Percentiles rank a stretch among this genome's conserved stretches.
Conservation (phyloP, 78 protist genomes). For the Bigelowiella natans region DNA sequence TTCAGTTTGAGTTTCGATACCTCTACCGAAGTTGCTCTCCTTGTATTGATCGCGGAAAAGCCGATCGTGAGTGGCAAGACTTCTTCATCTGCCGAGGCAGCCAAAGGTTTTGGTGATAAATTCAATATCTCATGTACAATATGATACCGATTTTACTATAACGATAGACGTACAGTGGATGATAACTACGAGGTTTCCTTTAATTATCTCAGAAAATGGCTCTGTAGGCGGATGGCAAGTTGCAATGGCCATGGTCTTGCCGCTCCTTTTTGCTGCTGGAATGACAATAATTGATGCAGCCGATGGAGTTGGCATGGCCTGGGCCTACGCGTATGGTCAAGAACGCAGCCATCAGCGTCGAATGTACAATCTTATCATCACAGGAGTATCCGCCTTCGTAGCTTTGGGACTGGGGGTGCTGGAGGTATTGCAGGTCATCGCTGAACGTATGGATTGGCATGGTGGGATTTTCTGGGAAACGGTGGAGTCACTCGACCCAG, state of each 20-base stretch:
- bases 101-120: no score
- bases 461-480: background rate
- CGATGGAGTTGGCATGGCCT: background rate
- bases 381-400: background rate
- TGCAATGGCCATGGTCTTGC: background rate
- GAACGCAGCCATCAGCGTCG: no score
- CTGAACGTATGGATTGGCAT: background rate
- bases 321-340: background rate
- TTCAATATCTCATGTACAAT: no score
- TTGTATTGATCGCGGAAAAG: no score
- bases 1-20: background rate
- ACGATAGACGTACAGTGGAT: no score
- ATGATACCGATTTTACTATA: no score
- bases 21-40: background rate
- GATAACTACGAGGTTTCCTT: no score
- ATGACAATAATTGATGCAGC: background rate
- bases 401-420: background rate
- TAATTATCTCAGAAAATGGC: no score
- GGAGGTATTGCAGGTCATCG: background rate
- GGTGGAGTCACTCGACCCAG: background rate
- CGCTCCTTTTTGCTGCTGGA: background rate
- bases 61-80: no score
- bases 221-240: no score
- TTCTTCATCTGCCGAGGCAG: no score
- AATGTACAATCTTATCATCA: no score